These are phyloP conservation scores for Oryza australiensis DNA, from an alignment of 176 grass and related monocot species.

Conservation along the genomic window DNA sequence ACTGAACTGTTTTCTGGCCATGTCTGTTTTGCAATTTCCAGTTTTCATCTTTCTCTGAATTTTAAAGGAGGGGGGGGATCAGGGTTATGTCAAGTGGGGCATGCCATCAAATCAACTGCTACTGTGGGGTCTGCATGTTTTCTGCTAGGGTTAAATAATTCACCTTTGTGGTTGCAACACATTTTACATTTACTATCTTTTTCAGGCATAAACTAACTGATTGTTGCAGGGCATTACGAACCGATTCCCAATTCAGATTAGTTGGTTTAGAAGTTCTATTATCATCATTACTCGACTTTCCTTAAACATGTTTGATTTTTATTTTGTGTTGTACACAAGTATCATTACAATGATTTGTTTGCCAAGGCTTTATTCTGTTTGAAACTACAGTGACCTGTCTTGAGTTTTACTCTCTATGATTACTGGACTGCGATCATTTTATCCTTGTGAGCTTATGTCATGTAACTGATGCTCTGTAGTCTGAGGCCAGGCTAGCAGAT, in stretches of 20 bases:
- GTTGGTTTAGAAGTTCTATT: background rate
- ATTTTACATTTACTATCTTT: background rate
- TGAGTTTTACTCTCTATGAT: background rate
- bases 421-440: background rate
- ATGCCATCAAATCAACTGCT: background rate
- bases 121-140: background rate
- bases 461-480: background rate
- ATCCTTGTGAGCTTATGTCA: background rate
- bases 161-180: background rate
- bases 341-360: slow-evolving; percentile 4
- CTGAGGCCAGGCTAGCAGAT: background rate
- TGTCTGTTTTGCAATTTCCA: background rate
- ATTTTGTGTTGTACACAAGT: background rate
- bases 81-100: background rate
- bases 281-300: background rate
- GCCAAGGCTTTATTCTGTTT: slow-evolving; percentile 8
- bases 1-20: background rate
- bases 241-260: background rate
- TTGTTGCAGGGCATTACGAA: background rate
- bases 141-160: background rate
- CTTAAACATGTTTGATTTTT: background rate
- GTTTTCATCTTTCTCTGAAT: background rate
- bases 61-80: too few relatives aligned
- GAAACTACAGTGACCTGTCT: background rate
- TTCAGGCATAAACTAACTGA: background rate